phyloP scores from a whole-genome alignment of 2,329 filamentous ascomycete genomes.

The Conoideocrella luteorostrata region DNA sequence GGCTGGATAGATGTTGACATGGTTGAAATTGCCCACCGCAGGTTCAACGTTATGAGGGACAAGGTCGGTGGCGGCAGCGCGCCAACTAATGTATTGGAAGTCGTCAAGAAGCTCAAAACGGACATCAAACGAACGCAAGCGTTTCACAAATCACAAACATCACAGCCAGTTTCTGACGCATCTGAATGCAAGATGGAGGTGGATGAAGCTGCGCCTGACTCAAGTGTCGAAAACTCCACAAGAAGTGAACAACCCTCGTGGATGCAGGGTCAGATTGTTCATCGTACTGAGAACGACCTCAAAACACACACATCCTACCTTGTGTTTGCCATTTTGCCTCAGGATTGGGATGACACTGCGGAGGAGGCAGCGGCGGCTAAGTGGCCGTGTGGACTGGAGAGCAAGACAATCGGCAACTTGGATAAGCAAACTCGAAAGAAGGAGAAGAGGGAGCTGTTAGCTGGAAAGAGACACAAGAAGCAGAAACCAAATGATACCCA shows the following conservation, averaged over 20 bases:
- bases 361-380: constrained; percentile 61
- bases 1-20: constrained; percentile 92
- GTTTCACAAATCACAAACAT: constrained; percentile 45
- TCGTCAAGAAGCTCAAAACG: constrained; percentile 63
- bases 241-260: constrained; percentile 47
- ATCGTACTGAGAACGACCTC: constrained; percentile 78
- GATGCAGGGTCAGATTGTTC: constrained; percentile 70
- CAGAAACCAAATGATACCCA: constrained; percentile 14
- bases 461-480: constrained; percentile 40
- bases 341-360: constrained; percentile 76
- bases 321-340: constrained; percentile 84
- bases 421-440: constrained; percentile 50
- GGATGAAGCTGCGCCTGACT: constrained; percentile 20
- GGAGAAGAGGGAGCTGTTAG: constrained; percentile 47
- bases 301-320: constrained; percentile 98
- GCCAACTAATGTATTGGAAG: constrained; percentile 72
- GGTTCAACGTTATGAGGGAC: constrained; percentile 77
- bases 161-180: constrained; percentile 19
- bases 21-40: constrained; percentile 78
- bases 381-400: constrained; percentile 55
- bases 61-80: constrained; percentile 68
- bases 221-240: constrained; percentile 8
- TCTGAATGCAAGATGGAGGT: constrained; percentile 35
- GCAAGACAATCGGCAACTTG: constrained; percentile 44
- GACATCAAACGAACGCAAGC: constrained; percentile 64